Percentiles rank a stretch among this genome's conserved stretches.
phyloP scores from a whole-genome alignment of 306 rosid genomes.

The Echinosophora koreensis region DNA sequence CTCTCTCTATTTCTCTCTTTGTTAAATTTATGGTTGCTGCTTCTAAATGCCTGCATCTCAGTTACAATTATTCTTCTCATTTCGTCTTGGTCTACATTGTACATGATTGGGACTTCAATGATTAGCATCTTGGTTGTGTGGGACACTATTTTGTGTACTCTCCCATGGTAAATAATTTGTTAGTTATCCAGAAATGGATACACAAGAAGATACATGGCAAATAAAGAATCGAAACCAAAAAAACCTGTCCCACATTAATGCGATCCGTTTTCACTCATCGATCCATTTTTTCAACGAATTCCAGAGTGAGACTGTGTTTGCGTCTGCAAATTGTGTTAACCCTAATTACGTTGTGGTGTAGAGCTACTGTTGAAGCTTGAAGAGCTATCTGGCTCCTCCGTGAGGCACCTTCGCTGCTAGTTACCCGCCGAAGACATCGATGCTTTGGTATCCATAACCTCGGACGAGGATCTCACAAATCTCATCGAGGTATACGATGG shows the following conservation, averaged over 20 bases:
- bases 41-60: conserved; percentile 37
- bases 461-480: conserved; percentile 87
- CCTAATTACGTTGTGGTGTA: conserved; percentile 48
- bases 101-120: conserved; percentile 37
- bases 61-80: conserved; percentile 37
- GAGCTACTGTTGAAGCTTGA: conserved; percentile 77
- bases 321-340: conserved; percentile 23
- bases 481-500: conserved; percentile 87
- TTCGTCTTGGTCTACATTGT: conserved; percentile 19
- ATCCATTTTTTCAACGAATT: conserved; percentile 4
- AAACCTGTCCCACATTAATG: too few relatives aligned
- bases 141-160: conserved; percentile 6
- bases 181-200: conserved; percentile 11
- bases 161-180: background rate
- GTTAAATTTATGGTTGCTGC: too few relatives aligned
- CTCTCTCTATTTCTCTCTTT: too few relatives aligned
- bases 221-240: too few relatives aligned
- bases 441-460: conserved; percentile 85
- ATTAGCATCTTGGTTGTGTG: conserved; percentile 39
- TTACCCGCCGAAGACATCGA: conserved; percentile 91
- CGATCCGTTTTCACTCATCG: background rate
- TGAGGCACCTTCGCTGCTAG: conserved; percentile 86
- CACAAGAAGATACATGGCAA: conserved; percentile 25
- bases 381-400: conserved; percentile 66
- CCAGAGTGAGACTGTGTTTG: conserved; percentile 46